Percentiles rank a stretch among this genome's conserved stretches.
These are phyloP conservation scores for Simmondsia chinensis DNA, from an alignment of 148 eudicot genomes.

Conservation along the genomic window DNA sequence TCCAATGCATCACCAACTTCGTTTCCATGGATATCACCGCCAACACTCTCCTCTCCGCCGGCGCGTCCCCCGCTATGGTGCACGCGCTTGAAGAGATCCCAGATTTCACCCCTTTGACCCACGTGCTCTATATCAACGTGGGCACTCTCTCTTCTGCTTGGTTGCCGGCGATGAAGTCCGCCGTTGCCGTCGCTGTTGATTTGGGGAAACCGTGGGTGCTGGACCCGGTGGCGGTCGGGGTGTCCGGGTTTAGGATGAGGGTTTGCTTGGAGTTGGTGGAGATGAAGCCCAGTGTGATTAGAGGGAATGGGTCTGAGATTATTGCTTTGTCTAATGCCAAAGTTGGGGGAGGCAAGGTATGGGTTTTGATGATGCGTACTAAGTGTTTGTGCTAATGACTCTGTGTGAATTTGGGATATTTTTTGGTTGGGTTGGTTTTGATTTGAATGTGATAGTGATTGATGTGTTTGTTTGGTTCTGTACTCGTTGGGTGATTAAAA, in stretches of 20 bases:
- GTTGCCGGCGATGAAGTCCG: slow-evolving; percentile 68
- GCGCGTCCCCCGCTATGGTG: slow-evolving; percentile 73
- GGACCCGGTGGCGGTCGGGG: slow-evolving; percentile 88
- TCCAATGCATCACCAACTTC: slow-evolving; percentile 69
- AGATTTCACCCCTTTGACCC: slow-evolving; percentile 57
- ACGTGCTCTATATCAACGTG: slow-evolving; percentile 53
- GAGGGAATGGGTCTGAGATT: slow-evolving; percentile 93
- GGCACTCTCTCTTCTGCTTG: slow-evolving; percentile 60
- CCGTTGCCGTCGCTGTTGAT: slow-evolving; percentile 35
- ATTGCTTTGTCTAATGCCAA: slow-evolving; percentile 55
- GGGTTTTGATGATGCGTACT: too few species aligned
- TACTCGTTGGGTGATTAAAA: too few species aligned
- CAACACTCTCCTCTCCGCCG: slow-evolving; percentile 52
- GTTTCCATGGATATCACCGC: slow-evolving; percentile 73
- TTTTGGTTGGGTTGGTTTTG: too few species aligned
- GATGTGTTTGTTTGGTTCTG: too few species aligned
- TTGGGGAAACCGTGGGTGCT: slow-evolving; percentile 70
- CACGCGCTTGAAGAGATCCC: slow-evolving; percentile 44
- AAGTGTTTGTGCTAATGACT: too few species aligned
- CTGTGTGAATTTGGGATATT: too few species aligned
- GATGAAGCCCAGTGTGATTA: slow-evolving; percentile 59
- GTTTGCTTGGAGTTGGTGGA: slow-evolving; percentile 68
- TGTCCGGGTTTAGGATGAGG: slow-evolving; percentile 51
- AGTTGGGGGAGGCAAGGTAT: slow-evolving; percentile 45
- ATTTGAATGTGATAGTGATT: too few species aligned